Evolutionary conservation across 2,329 filamentous ascomycete species (phyloP), one percentile per base, ranked within the genome.

Genomic region (Fusarium sp.): DNA sequence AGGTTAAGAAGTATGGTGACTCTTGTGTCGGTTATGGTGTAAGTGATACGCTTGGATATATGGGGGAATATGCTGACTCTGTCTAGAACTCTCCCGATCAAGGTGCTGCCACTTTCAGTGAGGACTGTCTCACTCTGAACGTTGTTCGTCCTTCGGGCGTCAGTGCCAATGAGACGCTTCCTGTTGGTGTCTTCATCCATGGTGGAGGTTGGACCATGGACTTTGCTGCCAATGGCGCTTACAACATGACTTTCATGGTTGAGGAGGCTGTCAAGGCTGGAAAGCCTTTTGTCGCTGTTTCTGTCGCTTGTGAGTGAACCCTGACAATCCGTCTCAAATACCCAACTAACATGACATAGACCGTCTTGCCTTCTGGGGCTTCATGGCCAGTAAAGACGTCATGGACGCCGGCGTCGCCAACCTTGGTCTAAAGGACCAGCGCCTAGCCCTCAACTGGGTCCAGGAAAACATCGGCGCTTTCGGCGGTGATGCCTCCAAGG

Each of bases 241-340:
- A 91, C 74, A 90, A 91, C 71, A 80, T 89, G 61, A 86, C 85
- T 16, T 87, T 84, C 62, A 84, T 90, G 50, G 85, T 91, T 1
- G 82, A 63, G 79, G 82, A 25, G 77, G 82, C 28, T 7, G 70
- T 71, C 30, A 74, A 74, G 43, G 58, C 55, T 6, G 67, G 67
- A 19, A 74, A 74, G 18, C 72, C 72, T 8, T 65, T 74, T 9
- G 52, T 74, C 2, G 72, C 42, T 3, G 60, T 74, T 3, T 74
- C 72, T 1, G 37, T 74, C 0, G 72, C 74, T 10, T 73, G 71
- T 74, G 28, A 55, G 58, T 21, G 5, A 0, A 13, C 3, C 2
- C 8, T 0, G 2, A 1, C 3, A 2, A 0, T 2, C 1, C 13
- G 25, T 2, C 0, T 1, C 2, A 1, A 34, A 7, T 1, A 3